A percentile compares a stretch with the other conserved stretches of the same genome.
Conservation (phyloP, 805 yeast species). For the Teunomyces gatunensis region DNA sequence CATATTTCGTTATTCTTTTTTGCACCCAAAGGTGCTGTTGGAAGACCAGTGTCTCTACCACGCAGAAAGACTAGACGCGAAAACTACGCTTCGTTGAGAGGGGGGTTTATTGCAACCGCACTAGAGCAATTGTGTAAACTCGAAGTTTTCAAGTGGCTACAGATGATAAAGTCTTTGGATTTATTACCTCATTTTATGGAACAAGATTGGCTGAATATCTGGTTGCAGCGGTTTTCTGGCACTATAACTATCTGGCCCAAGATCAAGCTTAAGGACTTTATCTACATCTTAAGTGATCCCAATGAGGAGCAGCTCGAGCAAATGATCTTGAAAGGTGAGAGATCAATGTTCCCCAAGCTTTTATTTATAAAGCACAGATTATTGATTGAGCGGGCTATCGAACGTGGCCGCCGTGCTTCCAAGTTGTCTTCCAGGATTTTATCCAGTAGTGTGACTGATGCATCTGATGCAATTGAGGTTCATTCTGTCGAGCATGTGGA, state of each 20-base stretch:
- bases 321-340: slow-evolving; percentile 62
- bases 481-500: slow-evolving; percentile 11
- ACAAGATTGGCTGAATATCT: slow-evolving; percentile 78
- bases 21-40: slow-evolving; percentile 79
- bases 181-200: slow-evolving; percentile 65
- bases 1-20: slow-evolving; percentile 73
- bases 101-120: slow-evolving; percentile 75
- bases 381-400: slow-evolving; percentile 63
- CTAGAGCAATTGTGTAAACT: slow-evolving; percentile 66
- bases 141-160: slow-evolving; percentile 76
- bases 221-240: slow-evolving; percentile 73
- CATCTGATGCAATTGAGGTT: slow-evolving; percentile 6
- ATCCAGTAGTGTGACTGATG: slow-evolving; percentile 2
- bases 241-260: slow-evolving; percentile 77
- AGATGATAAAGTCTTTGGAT: slow-evolving; percentile 61
- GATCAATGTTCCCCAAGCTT: slow-evolving; percentile 63
- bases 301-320: slow-evolving; percentile 51
- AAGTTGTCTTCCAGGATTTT: slow-evolving; percentile 13
- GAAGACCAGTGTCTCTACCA: slow-evolving; percentile 64
- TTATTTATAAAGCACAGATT: slow-evolving; percentile 63
- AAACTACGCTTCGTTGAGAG: slow-evolving; percentile 51
- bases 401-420: slow-evolving; percentile 41
- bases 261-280: slow-evolving; percentile 55
- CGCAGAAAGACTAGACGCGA: slow-evolving; percentile 39
- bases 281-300: slow-evolving; percentile 68